phyloP scores from a whole-genome alignment of 164 flowering plant species.

The Umbilicus rupestris region DNA sequence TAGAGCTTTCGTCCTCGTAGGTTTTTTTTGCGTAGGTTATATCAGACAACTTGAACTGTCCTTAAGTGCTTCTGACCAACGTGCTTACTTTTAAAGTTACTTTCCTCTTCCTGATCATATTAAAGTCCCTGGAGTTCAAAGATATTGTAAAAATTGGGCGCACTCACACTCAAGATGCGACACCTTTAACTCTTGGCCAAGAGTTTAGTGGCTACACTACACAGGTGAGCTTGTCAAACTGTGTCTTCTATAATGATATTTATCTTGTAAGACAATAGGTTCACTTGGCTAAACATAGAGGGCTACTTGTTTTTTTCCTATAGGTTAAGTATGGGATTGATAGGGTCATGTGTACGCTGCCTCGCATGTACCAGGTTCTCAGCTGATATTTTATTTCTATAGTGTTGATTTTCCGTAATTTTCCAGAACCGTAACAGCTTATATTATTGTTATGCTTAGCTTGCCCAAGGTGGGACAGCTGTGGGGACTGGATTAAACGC shows the following conservation, averaged over 20 bases:
- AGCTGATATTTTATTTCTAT: not conserved
- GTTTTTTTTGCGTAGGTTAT: constrained; percentile 11
- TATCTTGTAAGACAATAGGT: not conserved
- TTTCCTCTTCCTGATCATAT: not conserved
- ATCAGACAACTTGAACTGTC: not conserved
- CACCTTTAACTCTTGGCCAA: constrained; percentile 97
- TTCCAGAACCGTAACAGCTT: constrained; percentile 14
- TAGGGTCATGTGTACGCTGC: constrained; percentile 61
- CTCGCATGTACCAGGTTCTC: constrained; percentile 86
- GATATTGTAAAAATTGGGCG: constrained; percentile 95
- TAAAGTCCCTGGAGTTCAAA: constrained; percentile 70
- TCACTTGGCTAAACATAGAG: not conserved
- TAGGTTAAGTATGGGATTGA: constrained; percentile 95
- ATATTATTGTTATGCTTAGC: constrained; percentile 38
- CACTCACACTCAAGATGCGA: constrained; percentile 98
- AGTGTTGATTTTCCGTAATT: not conserved
- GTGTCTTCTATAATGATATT: not conserved
- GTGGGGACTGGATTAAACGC: constrained; percentile 98
- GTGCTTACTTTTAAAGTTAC: not conserved
- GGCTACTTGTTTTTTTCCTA: constrained; percentile 11
- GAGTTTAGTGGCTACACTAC: constrained; percentile 96
- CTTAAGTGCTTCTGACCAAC: not conserved
- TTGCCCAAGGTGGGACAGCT: constrained; percentile 99
- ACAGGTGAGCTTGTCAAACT: constrained; percentile 44
- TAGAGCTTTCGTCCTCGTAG: not conserved